Conservation (phyloP, 148 eudicot species). For the Salicornia ramosissima region DNA sequence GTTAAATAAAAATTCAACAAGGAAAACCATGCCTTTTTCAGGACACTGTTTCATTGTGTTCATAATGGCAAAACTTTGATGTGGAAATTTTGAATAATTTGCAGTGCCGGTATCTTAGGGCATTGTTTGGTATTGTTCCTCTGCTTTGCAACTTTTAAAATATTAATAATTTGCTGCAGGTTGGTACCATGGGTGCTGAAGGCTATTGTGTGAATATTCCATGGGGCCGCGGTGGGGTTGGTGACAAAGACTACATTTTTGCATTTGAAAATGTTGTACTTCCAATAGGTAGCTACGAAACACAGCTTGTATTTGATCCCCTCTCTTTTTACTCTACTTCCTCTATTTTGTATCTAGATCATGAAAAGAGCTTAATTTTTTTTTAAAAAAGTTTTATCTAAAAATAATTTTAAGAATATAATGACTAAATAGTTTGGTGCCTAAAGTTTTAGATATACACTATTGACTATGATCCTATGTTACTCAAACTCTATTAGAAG, state of each 20-base stretch:
- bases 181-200: conserved; percentile 86
- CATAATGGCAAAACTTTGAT: not conserved
- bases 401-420: not conserved
- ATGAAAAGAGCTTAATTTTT: too few species aligned
- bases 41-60: not conserved
- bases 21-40: not conserved
- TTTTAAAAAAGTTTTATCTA: too few species aligned
- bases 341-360: not conserved
- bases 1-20: not conserved
- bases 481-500: too few species aligned
- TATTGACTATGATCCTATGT: too few species aligned
- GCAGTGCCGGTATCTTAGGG: not conserved
- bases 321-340: not conserved
- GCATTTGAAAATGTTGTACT: conserved; percentile 80
- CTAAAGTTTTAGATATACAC: not conserved
- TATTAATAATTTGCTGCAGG: conserved; percentile 44
- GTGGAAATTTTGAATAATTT: not conserved
- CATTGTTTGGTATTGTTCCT: not conserved
- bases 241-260: conserved; percentile 86
- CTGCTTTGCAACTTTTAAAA: not conserved
- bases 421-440: not conserved
- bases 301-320: not conserved
- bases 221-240: conserved; percentile 88
- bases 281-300: conserved; percentile 67
- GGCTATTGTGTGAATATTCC: conserved; percentile 96